Evolutionary conservation across 768 basidiomycete genomes (phyloP).

Genomic region (Tubosaeta brunneosetosa): DNA sequence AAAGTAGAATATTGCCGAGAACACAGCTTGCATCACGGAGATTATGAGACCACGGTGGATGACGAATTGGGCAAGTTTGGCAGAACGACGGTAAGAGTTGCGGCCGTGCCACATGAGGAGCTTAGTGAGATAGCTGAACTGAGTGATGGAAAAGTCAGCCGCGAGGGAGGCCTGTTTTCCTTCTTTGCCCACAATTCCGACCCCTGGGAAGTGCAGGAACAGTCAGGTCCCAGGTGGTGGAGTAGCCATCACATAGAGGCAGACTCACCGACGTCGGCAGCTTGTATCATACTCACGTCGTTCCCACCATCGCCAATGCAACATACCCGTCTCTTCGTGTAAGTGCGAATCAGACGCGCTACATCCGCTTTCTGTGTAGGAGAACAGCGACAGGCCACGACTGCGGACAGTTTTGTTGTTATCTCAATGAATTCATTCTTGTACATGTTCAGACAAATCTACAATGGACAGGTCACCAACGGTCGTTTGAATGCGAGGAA

Average conservation of each 20-base stretch:
- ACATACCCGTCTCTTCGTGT: slow-evolving; percentile 93
- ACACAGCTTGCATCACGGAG: slow-evolving; percentile 96
- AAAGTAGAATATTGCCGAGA: slow-evolving; percentile 89
- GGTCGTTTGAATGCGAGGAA: background rate
- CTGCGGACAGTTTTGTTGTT: slow-evolving; percentile 91
- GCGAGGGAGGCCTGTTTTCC: slow-evolving; percentile 99
- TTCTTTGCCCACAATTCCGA: slow-evolving; percentile 98
- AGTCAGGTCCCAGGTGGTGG: background rate
- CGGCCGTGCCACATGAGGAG: slow-evolving; percentile 98
- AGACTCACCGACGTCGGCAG: slow-evolving; percentile 90
- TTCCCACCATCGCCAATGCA: slow-evolving; percentile 99
- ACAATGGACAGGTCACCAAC: background rate
- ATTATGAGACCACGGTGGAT: slow-evolving; percentile 97
- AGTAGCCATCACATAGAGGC: background rate
- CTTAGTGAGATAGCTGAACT: slow-evolving; percentile 94
- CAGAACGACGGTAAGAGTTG: slow-evolving; percentile 96
- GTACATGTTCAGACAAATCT: slow-evolving; percentile 91
- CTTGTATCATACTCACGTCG: slow-evolving; percentile 99
- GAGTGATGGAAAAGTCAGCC: slow-evolving; percentile 96
- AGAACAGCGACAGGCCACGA: slow-evolving; percentile 96
- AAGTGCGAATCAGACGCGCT: slow-evolving; percentile 83
- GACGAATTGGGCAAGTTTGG: slow-evolving; percentile 97
- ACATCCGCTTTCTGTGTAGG: slow-evolving; percentile 99
- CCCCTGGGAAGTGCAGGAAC: slow-evolving; percentile 43
- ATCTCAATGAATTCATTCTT: slow-evolving; percentile 94